phyloP scores from a whole-genome alignment of 306 rosid species.

The Dalbergia cochinchinensis region DNA sequence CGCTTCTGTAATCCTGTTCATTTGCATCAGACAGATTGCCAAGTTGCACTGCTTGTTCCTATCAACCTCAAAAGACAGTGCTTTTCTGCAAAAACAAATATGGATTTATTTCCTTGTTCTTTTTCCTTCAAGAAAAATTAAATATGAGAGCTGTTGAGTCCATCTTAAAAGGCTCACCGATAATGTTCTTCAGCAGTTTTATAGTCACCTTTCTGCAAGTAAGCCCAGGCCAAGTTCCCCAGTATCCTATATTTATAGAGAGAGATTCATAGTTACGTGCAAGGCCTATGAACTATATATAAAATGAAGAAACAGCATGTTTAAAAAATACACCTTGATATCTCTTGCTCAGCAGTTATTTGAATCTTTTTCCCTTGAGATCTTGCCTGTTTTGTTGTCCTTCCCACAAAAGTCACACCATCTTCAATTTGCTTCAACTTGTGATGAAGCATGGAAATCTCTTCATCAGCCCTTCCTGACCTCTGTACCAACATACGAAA shows the following conservation, averaged over 20 bases:
- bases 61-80: too few species aligned
- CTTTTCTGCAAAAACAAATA: constrained; percentile 41
- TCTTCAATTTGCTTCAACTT: constrained; percentile 86
- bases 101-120: neutral
- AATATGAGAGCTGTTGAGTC: neutral
- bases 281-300: neutral
- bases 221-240: constrained; percentile 98
- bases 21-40: too few species aligned
- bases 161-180: constrained; percentile 52
- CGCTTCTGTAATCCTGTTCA: constrained; percentile 75
- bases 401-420: constrained; percentile 72
- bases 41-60: too few species aligned
- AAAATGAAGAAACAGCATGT: constrained; percentile 31
- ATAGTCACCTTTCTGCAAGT: constrained; percentile 77
- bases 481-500: constrained; percentile 57
- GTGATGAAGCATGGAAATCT: constrained; percentile 82
- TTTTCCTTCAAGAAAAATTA: constrained; percentile 27
- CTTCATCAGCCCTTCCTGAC: constrained; percentile 90
- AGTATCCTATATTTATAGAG: constrained; percentile 63
- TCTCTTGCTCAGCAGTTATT: constrained; percentile 86
- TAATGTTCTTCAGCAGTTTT: constrained; percentile 78
- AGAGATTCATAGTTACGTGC: constrained; percentile 24
- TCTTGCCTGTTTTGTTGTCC: constrained; percentile 80
- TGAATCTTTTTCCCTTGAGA: constrained; percentile 92
- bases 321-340: constrained; percentile 65